A percentile compares a stretch with the other conserved stretches of the same genome.
Evolutionary conservation across 164 flowering plant genomes (phyloP).

Genomic region (Sedum album): DNA sequence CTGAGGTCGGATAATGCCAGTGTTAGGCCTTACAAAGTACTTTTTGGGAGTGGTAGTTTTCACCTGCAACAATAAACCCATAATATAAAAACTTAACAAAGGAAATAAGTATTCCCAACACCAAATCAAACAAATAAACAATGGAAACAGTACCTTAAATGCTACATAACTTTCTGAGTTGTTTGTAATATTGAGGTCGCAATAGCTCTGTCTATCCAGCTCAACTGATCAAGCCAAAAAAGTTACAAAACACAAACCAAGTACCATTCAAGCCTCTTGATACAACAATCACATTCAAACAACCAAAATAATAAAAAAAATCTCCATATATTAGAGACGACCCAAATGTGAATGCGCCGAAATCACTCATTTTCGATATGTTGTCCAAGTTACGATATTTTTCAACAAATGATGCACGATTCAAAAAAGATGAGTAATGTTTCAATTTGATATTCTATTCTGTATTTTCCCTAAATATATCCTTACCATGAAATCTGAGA

Average conservation of each 20-base stretch:
- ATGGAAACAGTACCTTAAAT: constrained; percentile 58
- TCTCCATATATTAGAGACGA: too few species aligned
- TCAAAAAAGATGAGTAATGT: too few species aligned
- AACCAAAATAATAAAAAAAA: too few species aligned
- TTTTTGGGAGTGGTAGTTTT: constrained; percentile 95
- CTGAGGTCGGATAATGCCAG: too few species aligned
- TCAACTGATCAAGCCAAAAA: constrained; percentile 45
- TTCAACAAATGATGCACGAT: too few species aligned
- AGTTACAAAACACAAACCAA: not conserved
- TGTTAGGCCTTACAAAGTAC: too few species aligned
- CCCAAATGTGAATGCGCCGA: too few species aligned
- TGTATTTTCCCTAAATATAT: too few species aligned
- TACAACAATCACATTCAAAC: too few species aligned
- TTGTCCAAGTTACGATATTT: too few species aligned
- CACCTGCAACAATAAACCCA: constrained; percentile 38
- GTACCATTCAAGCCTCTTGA: not conserved
- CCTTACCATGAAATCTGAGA: constrained; percentile 60
- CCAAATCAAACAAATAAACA: not conserved
- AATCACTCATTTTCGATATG: too few species aligned
- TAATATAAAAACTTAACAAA: not conserved
- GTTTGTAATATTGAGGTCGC: constrained; percentile 82
- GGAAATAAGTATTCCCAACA: not conserved
- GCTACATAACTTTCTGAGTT: constrained; percentile 78
- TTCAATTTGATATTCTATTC: too few species aligned
- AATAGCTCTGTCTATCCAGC: constrained; percentile 57